A percentile compares a stretch with the other conserved stretches of the same genome.
Conservation (phyloP, 2,329 filamentous ascomycete species). For the Lojkania enalia region DNA sequence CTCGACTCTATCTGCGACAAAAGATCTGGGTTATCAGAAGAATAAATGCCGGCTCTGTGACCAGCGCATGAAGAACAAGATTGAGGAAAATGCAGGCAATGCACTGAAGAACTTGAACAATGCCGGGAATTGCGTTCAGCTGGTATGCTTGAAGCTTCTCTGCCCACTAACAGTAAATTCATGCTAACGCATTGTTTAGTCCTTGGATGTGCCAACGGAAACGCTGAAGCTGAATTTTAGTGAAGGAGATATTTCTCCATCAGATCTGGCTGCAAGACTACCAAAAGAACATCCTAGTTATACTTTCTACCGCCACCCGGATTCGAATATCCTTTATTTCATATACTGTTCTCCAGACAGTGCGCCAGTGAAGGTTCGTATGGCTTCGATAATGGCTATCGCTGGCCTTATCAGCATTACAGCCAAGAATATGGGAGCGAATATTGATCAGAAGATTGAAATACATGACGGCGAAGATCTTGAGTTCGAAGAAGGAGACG, state of each 20-base stretch:
- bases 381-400: conserved; percentile 36
- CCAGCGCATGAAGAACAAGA: conserved; percentile 37
- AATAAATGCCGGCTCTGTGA: conserved; percentile 37
- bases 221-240: conserved; percentile 19
- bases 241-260: conserved; percentile 3
- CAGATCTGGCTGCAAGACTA: conserved; percentile 11
- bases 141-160: conserved; percentile 19
- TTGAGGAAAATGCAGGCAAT: conserved; percentile 19
- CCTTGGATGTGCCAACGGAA: conserved; percentile 21
- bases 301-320: conserved; percentile 32
- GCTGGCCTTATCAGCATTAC: conserved; percentile 32
- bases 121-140: conserved; percentile 22
- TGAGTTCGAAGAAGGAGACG: conserved; percentile 17
- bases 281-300: conserved; percentile 24
- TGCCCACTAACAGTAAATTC: neutral
- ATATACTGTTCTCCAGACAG: conserved; percentile 31
- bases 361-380: conserved; percentile 28
- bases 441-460: conserved; percentile 32
- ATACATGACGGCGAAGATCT: conserved; percentile 31
- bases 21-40: conserved; percentile 26
- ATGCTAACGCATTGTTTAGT: conserved; percentile 12
- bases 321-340: conserved; percentile 22
- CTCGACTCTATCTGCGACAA: neutral
- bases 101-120: conserved; percentile 20
- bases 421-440: conserved; percentile 23